Evolutionary conservation across 2,329 filamentous ascomycete genomes (phyloP), one percentile per base, ranked within the genome.

Genomic region (Fusarium brachygibbosum): DNA sequence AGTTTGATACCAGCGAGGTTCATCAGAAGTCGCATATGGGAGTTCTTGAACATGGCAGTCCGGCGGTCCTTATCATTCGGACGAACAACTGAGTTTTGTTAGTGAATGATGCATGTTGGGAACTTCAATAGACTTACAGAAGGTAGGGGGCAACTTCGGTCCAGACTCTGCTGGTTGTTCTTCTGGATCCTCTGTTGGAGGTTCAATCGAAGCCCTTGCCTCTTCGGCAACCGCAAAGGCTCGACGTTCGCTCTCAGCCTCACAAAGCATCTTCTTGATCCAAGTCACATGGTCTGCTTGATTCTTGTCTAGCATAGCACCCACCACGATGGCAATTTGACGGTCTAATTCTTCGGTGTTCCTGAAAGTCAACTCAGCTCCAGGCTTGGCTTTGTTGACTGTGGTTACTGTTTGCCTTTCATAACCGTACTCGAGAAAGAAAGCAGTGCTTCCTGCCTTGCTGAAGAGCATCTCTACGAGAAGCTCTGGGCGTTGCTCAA

Each of bases 401-500:
- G 86, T 86, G 25, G 90, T 77, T 0, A 90, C 88, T 69, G 95
- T 93, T 76, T 92, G 93, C 75, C 90, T 93, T 74, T 98, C 94
- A 72, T 93, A 91, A 0, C 96, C 96, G 75, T 94, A 94, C 76
- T 98, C 94, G 7, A 99, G 86, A 76, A 93, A 98, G 79, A 92
- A 93, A 1, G 93, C 87, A 0, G 93, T 97, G 45, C 88, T 87
- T 52, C 90, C 90, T 59, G 94, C 91, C 79, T 99, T 99, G 78
- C 93, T 97, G 79, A 99, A 99, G 16, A 99, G 84, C 85, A 99
- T 88, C 80, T 99, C 96, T 1, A 97, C 91, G 50, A 97, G 86
- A 40, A 98, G 83, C 66, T 95, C 93, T 1, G 94, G 94, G 42
- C 94, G 88, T 71, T 97, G 90, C 65, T 96, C 88, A 2, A 98